Base-by-base conservation (phyloP, 2,329 filamentous ascomycete genomes). In the Trichoderma sp. region DNA sequence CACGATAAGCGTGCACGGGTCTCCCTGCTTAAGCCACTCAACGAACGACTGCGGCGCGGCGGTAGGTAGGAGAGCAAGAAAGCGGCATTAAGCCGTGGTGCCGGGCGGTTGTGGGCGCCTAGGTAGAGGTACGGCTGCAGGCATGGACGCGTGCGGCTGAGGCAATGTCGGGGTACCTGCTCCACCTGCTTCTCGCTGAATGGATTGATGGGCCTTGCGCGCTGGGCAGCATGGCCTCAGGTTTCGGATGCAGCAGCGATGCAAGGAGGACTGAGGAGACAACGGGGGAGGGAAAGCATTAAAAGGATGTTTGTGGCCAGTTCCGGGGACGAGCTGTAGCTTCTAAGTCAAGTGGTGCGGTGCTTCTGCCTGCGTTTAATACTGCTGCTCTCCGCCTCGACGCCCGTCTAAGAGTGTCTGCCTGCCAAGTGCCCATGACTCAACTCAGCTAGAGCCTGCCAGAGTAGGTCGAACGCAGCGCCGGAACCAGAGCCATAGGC, bases 121-220 rank as follows among this genome's bases (percentile, higher is more conserved):
- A 49, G 11, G 46, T 49, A 49, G 14, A 66, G 63, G 28, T 65
- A 56, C 63, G 10, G 46, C 46, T 11, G n/a, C 46, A 55, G 24
- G 26, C 28, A n/a, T 14, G 26, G 28, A 58, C 63, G 63, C 63
- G 63, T 66, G 63, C 63, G 63, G 63, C 63, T 66, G 63, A 66
- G 49, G 63, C 63, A 51, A 55, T 59, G 46, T 68, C 65, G 55
- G 58, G 56, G 65, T 68, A 68, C 65, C 59, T 55, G 26, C 52
- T 61, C 66, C 46, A 54, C 59, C 28, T 52, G 14, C 37, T 34
- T 55, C 28, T 37, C 43, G 64, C 46, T 59, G 37, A 49, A 37
- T 64, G 26, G 26, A 4, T 26, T 26, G 26, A 26, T 26, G 60
- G 60, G 16, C 49, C 21, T 61, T 7, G 28, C 46, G 28, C 39